Base-by-base conservation (phyloP, 805 yeast genomes). In the Sugiyamaella smithiae region DNA sequence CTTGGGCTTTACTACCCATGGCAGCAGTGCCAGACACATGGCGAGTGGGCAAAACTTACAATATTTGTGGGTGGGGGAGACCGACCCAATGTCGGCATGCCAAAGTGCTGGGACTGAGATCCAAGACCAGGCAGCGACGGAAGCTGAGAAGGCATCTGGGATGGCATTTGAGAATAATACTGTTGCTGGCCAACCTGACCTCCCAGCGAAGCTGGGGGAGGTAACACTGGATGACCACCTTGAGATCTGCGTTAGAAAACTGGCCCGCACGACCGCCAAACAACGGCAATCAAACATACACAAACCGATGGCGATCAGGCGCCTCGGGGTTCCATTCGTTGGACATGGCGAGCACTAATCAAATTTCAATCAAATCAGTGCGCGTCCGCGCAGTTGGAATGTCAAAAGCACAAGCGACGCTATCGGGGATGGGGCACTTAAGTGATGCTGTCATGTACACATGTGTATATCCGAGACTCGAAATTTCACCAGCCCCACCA, bases 181-280 rank as follows among this genome's bases (percentile, higher is more conserved):
- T 14, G 53, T 56, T 29, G 59, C 57, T 29, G 44, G 19, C 48
- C 48, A 17, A 36, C 48, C 35, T 31, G 45, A 14, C 49, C 53
- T 19, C 59, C 56, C 50, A 63, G 48, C 7, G 59, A 52, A 33
- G 60, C 49, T 9, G 68, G 68, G 4, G 67, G 66, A 14, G 68
- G 68, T 23, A 66, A 55, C 33, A 61, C 63, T n/a, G 68, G 67
- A 42, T 48, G 67, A n/a, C 62, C 63, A 9, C 50, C 50, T 32
- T 52, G 53, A 19, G 38, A 35, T 19, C 49, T 59, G 64, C n/a
- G n/a, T n/a, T n/a, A n/a, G n/a, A 43, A 54, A 19, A 29, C 59
- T 55, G 42, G 19, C 29, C 29, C 29, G 7, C 29, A 26, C 11
- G 11, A 11, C 29, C 7, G 29, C 29, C 29, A 26, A 26, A 26